These are phyloP conservation scores for Tetradesmus obliquus DNA, from an alignment of 139 green algal species.

Conservation along the genomic window DNA sequence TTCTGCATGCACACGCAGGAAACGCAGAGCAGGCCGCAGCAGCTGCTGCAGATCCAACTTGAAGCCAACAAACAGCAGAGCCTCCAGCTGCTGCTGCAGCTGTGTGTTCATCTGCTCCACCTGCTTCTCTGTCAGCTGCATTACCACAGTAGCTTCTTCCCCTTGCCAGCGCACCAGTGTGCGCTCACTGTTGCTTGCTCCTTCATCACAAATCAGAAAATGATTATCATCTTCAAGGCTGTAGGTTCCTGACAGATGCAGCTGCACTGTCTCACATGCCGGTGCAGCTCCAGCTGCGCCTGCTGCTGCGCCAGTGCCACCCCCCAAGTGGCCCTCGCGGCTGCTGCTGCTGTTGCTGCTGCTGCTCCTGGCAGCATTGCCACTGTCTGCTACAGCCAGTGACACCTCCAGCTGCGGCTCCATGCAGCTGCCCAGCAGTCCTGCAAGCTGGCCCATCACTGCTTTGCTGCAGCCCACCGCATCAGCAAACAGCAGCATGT, in stretches of 20 bases:
- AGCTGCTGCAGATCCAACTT: background rate
- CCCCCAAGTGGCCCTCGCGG: no score
- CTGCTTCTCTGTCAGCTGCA: background rate
- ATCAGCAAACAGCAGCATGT: background rate
- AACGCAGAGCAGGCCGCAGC: background rate
- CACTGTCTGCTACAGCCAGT: no score
- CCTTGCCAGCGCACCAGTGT: no score
- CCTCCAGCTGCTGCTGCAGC: background rate
- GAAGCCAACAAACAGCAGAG: background rate
- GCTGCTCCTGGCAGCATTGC: no score
- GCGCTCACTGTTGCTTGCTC: no score
- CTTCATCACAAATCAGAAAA: no score
- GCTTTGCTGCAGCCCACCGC: background rate
- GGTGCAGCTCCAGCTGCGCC: background rate
- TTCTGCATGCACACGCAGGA: background rate
- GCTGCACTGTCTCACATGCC: background rate
- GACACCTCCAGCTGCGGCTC: background rate
- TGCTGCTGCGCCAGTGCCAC: background rate
- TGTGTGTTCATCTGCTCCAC: background rate
- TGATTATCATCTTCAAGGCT: no score
- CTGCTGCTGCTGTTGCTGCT: no score
- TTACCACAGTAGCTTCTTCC: background rate
- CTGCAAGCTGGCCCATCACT: background rate
- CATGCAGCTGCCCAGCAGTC: background rate
- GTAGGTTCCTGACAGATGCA: background rate